phyloP scores from a whole-genome alignment of 805 yeast genomes.

The Kuraishia ogatae region DNA sequence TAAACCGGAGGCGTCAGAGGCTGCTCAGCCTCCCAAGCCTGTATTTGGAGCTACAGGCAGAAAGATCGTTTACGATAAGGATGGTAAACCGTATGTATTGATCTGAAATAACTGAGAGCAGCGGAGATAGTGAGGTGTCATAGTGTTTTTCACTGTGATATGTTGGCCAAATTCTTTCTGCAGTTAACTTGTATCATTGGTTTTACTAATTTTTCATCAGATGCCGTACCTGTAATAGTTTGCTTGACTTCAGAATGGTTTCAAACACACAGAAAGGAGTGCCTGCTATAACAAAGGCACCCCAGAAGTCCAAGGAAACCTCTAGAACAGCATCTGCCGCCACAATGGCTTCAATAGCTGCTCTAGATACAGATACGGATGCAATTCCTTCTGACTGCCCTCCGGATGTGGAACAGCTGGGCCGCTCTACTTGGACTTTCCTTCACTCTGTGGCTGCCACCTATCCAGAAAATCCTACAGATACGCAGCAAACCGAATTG shows the following conservation, averaged over 20 bases:
- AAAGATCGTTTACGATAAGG: conserved; percentile 68
- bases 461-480: conserved; percentile 66
- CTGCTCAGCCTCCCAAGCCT: conserved; percentile 20
- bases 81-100: conserved; percentile 83
- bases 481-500: conserved; percentile 62
- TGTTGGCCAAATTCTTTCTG: conserved; percentile 3
- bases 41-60: conserved; percentile 52
- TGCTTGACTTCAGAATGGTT: conserved; percentile 72
- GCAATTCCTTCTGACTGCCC: conserved; percentile 53
- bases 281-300: conserved; percentile 6
- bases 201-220: conserved; percentile 5
- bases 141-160: too few species aligned
- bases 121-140: too few species aligned
- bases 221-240: conserved; percentile 83
- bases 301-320: conserved; percentile 2
- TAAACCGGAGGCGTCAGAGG: background rate
- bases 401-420: conserved; percentile 76
- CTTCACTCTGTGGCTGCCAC: conserved; percentile 85
- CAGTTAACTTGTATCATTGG: too few species aligned
- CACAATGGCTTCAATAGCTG: conserved; percentile 12
- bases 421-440: conserved; percentile 87
- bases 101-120: background rate
- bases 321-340: conserved; percentile 11
- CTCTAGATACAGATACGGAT: conserved; percentile 15
- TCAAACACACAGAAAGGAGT: conserved; percentile 17